Conservation (phyloP, 768 basidiomycete genomes). For the Boletus sp. region DNA sequence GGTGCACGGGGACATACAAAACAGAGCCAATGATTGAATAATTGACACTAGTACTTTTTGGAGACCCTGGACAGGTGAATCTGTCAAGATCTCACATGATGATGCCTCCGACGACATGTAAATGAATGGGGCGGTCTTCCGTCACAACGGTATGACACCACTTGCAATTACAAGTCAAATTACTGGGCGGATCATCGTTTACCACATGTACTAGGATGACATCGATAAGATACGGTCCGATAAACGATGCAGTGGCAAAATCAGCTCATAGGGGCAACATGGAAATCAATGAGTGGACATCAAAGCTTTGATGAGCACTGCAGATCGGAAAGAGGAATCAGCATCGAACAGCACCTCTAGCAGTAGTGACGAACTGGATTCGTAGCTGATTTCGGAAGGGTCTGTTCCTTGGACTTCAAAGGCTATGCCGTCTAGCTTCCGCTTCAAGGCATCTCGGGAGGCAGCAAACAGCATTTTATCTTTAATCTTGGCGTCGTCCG, state of each 20-base stretch:
- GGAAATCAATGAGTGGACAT: slow-evolving; percentile 13
- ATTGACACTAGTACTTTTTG: background rate
- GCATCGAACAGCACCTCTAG: background rate
- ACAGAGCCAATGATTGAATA: background rate
- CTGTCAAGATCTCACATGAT: background rate
- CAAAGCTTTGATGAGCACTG: slow-evolving; percentile 23
- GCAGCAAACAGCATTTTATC: slow-evolving; percentile 93
- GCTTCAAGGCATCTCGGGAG: slow-evolving; percentile 78
- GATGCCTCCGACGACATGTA: slow-evolving; percentile 5
- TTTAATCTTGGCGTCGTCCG: slow-evolving; percentile 82
- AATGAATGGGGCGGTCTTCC: background rate
- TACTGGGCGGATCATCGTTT: background rate
- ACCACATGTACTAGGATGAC: background rate
- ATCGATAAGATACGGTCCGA: background rate
- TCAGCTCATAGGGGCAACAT: background rate
- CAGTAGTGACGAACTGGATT: slow-evolving; percentile 53
- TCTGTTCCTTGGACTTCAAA: slow-evolving; percentile 89
- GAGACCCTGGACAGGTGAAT: background rate
- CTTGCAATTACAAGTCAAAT: slow-evolving; percentile 1
- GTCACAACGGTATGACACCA: background rate
- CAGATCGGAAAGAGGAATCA: background rate
- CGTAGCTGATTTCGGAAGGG: slow-evolving; percentile 64
- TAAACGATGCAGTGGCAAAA: background rate
- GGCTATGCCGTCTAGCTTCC: slow-evolving; percentile 70
- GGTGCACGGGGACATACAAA: slow-evolving; percentile 2